These are phyloP conservation scores for Globisporangium spiculum DNA, from an alignment of 352 stramenopile genomes.

Conservation along the genomic window DNA sequence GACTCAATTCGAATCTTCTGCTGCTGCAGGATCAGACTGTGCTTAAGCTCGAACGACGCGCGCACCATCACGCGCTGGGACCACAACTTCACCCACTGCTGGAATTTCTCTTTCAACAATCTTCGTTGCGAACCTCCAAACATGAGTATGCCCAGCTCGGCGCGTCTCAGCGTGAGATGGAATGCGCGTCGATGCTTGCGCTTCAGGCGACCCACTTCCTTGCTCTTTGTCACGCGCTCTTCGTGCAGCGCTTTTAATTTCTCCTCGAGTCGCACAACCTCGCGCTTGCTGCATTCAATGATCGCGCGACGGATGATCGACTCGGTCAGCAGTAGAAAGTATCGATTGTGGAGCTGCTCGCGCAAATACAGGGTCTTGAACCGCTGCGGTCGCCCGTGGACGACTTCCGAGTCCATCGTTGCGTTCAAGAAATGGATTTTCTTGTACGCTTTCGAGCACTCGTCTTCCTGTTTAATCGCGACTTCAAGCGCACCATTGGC, in stretches of 20 bases:
- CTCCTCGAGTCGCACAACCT: conserved; percentile 33
- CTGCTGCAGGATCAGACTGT: conserved; percentile 56
- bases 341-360: conserved; percentile 46
- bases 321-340: conserved; percentile 64
- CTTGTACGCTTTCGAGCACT: conserved; percentile 29
- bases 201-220: conserved; percentile 48
- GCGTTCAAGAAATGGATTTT: conserved; percentile 48
- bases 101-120: conserved; percentile 46
- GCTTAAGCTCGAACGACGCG: conserved; percentile 65
- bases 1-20: conserved; percentile 29
- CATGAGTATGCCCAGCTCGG: conserved; percentile 50
- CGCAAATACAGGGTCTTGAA: conserved; percentile 63
- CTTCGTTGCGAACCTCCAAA: conserved; percentile 39
- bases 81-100: conserved; percentile 62
- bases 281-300: conserved; percentile 42
- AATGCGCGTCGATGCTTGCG: conserved; percentile 41
- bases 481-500: conserved; percentile 31
- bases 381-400: conserved; percentile 60
- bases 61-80: conserved; percentile 51
- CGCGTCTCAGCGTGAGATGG: conserved; percentile 42
- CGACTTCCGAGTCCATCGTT: conserved; percentile 66
- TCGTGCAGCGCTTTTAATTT: conserved; percentile 32
- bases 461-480: conserved; percentile 42
- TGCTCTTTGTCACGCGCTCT: conserved; percentile 47
- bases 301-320: conserved; percentile 47